phyloP scores from a whole-genome alignment of 345 rosid species.

The Barbarea vulgaris region DNA sequence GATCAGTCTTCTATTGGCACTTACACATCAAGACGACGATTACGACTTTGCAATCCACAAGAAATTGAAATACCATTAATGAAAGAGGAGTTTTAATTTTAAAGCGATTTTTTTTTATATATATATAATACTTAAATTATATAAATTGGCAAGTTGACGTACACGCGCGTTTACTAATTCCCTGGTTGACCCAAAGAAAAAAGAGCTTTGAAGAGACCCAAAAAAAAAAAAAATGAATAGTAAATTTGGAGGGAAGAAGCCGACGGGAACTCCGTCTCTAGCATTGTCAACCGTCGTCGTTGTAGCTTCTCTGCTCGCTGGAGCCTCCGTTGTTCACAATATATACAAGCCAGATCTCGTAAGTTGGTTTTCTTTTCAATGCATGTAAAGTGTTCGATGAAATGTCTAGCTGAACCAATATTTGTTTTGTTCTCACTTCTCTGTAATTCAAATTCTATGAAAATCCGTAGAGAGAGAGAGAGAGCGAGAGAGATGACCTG shows the following conservation, averaged over 20 bases:
- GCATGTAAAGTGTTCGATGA: constrained; percentile 48
- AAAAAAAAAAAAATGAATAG: constrained; percentile 42
- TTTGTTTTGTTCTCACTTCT: not conserved
- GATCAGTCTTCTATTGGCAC: not conserved
- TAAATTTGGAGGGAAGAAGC: constrained; percentile 55
- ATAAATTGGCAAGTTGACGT: not conserved
- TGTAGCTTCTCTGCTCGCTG: constrained; percentile 66
- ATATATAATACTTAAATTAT: too few species aligned
- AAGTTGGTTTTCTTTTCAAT: not conserved
- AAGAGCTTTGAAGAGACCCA: not conserved
- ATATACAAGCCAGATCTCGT: constrained; percentile 66
- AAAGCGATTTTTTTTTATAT: too few species aligned
- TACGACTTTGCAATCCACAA: not conserved
- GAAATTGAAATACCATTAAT: not conserved
- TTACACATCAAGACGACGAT: not conserved
- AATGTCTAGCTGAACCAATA: constrained; percentile 36
- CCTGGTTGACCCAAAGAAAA: not conserved
- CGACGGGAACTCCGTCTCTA: constrained; percentile 75
- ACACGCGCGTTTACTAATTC: not conserved
- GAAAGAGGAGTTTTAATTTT: not conserved
- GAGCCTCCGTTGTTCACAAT: constrained; percentile 77
- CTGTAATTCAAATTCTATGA: not conserved
- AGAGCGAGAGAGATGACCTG: not conserved
- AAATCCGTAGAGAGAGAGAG: not conserved
- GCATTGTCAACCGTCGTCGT: constrained; percentile 62